Evolutionary conservation across 169 alveolate species (phyloP), one percentile per base, ranked within the genome.

Genomic region (Cryptosporidium canis): DNA sequence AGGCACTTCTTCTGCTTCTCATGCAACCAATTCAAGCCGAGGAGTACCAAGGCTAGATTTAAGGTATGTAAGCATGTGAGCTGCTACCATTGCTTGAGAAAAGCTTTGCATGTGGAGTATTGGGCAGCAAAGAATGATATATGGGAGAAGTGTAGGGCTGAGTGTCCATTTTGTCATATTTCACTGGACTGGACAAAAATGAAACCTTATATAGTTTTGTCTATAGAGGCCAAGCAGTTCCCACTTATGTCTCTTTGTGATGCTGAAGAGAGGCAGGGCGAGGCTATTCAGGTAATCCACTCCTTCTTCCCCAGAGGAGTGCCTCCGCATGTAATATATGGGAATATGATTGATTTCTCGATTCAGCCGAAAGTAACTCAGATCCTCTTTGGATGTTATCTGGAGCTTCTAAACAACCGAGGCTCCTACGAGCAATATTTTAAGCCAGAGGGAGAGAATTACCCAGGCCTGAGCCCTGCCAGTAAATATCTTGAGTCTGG

Each of bases 101-200:
- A 77, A n/a, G 87, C 87, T 24, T 44, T 77, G 35, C 87, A 77
- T 56, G 71, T 77, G 7, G 87, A 77, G n/a, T 77, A 58, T 77
- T 77, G 87, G 87, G 87, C 77, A 77, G 87, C 87, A 37, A 77
- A 77, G n/a, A 77, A 77, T 31, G 87, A 77, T 77, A 63, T 77
- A 24, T 77, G 87, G 87, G 72, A 58, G n/a, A 77, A 55, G 21
- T 77, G 87, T 31, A 24, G 87, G 8, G 87, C 87, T 16, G 87
- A 41, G 27, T 77, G 87, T 61, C 87, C 87, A 21, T 77, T 77
- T 41, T 77, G 87, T 41, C 72, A 77, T 58, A 45, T 77, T 39
- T 21, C 66, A 16, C 14, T 77, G 12, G 87, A 77, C 58, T 77
- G 87, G 87, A 31, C 87, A 9, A 77, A 77, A 33, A 77, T 77